Evolutionary conservation across 352 stramenopile species (phyloP).

Genomic region (Phytophthora nicotianae): DNA sequence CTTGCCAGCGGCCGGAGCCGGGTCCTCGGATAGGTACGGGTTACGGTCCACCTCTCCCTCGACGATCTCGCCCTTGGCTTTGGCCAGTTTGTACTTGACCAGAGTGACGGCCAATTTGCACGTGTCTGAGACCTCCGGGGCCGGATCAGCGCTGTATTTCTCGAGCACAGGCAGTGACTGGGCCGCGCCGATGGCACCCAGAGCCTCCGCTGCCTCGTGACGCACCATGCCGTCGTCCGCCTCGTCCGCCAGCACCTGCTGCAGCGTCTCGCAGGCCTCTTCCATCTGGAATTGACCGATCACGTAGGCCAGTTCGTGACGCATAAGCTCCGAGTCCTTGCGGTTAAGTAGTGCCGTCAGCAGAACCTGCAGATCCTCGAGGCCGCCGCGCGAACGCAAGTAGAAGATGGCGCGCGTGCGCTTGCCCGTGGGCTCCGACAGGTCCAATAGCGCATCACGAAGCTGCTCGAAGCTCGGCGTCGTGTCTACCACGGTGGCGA

Average conservation of each 20-base stretch:
- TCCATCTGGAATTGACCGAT: constrained; percentile 97
- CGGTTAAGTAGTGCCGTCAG: constrained; percentile 82
- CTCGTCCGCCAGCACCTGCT: constrained; percentile 81
- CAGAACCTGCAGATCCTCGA: constrained; percentile 81
- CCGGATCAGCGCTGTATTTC: constrained; percentile 75
- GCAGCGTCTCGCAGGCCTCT: constrained; percentile 75
- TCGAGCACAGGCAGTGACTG: constrained; percentile 87
- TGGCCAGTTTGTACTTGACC: constrained; percentile 90
- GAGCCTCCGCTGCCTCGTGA: constrained; percentile 95
- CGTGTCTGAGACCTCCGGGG: constrained; percentile 95
- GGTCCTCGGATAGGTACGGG: constrained; percentile 96
- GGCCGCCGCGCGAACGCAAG: constrained; percentile 80
- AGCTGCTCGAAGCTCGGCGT: constrained; percentile 69
- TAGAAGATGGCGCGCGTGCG: constrained; percentile 94
- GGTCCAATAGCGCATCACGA: constrained; percentile 69
- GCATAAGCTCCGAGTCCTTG: constrained; percentile 93
- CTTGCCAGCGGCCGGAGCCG: constrained; percentile 88
- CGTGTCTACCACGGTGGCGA: constrained; percentile 14
- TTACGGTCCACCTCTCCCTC: constrained; percentile 81
- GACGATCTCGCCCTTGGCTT: constrained; percentile 51
- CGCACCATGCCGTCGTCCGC: constrained; percentile 93
- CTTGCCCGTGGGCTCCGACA: constrained; percentile 86
- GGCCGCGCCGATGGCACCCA: constrained; percentile 94
- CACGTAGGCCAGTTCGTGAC: constrained; percentile 98
- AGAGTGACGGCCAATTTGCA: constrained; percentile 93